Evolutionary conservation across 305 asterid species (phyloP).

Genomic region (Fraxinus greggii): DNA sequence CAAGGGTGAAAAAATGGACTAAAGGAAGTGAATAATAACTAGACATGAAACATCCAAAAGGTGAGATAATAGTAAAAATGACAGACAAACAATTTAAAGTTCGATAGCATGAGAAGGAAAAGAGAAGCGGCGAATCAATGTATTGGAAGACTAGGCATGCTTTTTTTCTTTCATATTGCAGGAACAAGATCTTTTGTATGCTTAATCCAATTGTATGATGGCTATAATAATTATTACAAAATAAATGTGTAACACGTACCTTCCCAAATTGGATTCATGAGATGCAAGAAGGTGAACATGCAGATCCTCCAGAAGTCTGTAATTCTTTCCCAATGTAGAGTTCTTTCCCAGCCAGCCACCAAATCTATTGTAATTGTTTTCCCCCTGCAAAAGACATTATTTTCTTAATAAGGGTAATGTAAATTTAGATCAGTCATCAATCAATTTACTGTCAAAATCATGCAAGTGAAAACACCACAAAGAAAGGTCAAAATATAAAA

Average conservation of each 20-base stretch:
- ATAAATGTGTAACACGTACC: slow-evolving; percentile 39
- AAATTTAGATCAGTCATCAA: not conserved
- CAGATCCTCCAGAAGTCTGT: slow-evolving; percentile 84
- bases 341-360: slow-evolving; percentile 99
- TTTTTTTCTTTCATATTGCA: not conserved
- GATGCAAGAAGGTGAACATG: slow-evolving; percentile 95
- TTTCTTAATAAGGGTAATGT: not conserved
- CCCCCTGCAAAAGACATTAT: slow-evolving; percentile 58
- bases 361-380: slow-evolving; percentile 88
- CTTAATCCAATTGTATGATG: not conserved
- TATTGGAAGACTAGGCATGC: not conserved
- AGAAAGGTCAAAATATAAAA: not conserved
- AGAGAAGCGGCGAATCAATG: not conserved
- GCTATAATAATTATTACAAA: not conserved
- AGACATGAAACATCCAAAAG: not conserved
- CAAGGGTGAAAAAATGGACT: not conserved
- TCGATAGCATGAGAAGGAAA: not conserved
- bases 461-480: not conserved
- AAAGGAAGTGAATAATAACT: not conserved
- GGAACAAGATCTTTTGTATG: not conserved
- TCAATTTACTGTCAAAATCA: not conserved
- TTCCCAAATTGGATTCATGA: slow-evolving; percentile 74
- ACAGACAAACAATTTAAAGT: not conserved
- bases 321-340: slow-evolving; percentile 83
- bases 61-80: not conserved